Conservation (phyloP, 768 basidiomycete genomes). For the Boletus patriciae region DNA sequence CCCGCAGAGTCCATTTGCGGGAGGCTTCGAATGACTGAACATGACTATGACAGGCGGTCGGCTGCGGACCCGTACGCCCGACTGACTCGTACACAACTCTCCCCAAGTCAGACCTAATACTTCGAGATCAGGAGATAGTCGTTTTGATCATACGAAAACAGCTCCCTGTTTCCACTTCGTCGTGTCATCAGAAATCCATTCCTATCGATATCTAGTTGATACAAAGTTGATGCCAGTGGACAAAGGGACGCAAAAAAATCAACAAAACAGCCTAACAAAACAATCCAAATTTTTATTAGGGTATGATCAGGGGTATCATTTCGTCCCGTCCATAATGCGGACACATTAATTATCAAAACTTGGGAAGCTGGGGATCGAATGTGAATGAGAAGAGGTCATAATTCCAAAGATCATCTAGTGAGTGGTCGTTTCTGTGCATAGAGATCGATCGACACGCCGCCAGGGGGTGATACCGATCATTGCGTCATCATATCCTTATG, state of each 20-base stretch:
- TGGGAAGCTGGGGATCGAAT: conserved; percentile 6
- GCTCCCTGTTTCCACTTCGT: no score
- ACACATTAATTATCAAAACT: neutral
- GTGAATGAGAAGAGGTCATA: conserved; percentile 8
- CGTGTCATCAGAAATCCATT: neutral
- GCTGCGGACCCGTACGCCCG: neutral
- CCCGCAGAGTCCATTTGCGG: neutral
- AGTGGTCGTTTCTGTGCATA: conserved; percentile 1
- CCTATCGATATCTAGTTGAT: conserved; percentile 11
- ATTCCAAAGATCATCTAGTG: neutral
- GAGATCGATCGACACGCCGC: conserved; percentile 26
- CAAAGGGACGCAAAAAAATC: neutral
- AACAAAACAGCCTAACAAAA: conserved; percentile 7
- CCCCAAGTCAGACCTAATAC: no score
- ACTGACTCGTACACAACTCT: neutral
- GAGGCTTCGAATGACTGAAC: neutral
- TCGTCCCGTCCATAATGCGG: conserved; percentile 10
- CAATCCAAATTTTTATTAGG: conserved; percentile 11
- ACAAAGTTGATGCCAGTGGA: conserved; percentile 3
- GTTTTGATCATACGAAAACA: no score
- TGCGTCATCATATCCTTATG: conserved; percentile 20
- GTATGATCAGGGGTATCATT: conserved; percentile 26
- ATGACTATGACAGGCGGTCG: conserved; percentile 1
- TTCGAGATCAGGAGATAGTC: no score
- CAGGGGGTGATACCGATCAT: conserved; percentile 16